These are phyloP conservation scores for Xylaria scruposa DNA, from an alignment of 495 filamentous ascomycete genomes.

Conservation along the genomic window DNA sequence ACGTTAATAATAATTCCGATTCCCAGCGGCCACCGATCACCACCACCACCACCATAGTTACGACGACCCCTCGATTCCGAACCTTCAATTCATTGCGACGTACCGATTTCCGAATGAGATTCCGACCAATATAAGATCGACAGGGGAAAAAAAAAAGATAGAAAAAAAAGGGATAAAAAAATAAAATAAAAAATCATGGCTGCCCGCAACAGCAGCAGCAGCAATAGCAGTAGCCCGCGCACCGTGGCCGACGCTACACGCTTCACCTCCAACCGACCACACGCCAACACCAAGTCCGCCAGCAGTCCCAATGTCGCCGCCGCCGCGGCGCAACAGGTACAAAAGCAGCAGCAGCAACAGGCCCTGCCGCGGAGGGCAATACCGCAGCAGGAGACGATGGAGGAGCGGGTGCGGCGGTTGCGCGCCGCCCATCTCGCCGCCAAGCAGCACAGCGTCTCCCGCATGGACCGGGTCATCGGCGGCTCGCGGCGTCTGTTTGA, in stretches of 20 bases:
- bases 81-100: not conserved
- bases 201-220: constrained; percentile 10
- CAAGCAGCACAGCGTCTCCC: constrained; percentile 66
- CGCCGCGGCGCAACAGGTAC: not conserved
- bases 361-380: constrained; percentile 25
- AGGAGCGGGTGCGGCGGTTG: constrained; percentile 86
- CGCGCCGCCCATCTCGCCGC: constrained; percentile 78
- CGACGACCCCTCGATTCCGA: not conserved
- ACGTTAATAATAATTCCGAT: constrained; percentile 10
- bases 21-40: not conserved
- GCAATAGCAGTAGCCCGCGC: too few species aligned
- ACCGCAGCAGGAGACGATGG: constrained; percentile 72
- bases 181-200: not conserved
- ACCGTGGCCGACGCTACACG: constrained; percentile 92
- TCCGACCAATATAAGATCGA: not conserved
- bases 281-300: constrained; percentile 74
- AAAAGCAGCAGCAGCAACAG: not conserved
- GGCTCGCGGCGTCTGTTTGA: constrained; percentile 78
- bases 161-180: not conserved
- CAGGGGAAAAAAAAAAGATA: not conserved
- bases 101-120: not conserved
- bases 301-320: constrained; percentile 24
- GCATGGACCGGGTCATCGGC: constrained; percentile 72
- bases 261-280: constrained; percentile 91
- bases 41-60: not conserved